Base-by-base conservation (phyloP, 805 yeast species). In the Wickerhamiella cacticola region DNA sequence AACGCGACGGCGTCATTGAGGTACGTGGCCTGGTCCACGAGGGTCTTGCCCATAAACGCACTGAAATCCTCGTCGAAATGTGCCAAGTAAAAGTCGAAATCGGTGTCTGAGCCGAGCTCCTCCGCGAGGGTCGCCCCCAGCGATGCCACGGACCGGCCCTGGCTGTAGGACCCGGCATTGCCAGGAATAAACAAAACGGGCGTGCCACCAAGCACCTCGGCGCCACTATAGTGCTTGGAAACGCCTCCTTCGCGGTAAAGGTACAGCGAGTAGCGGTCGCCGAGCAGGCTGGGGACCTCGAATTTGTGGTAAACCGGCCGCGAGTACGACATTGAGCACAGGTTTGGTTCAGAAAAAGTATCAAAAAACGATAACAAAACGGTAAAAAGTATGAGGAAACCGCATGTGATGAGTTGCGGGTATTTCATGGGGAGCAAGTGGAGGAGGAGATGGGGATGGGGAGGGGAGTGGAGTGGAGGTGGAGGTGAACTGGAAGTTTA, bases 111-210 rank as follows among this genome's bases (percentile, higher is more conserved):
- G 25, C 29, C 45, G 46, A 59, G 62, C 2, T 72, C 72, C 53
- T 67, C 72, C 55, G 68, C 80, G 3, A 74, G 55, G 36, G 71
- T 70, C 1, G 95, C 73, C 21, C 83, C 68, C 54, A 81, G 82
- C 1, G 96, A 79, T 0, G 96, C 97, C n/a, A 89, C 74, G 1
- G 96, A 84, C 46, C 98, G 69, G 8, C 76, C 94, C 63, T 92
- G 99, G 54, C 78, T 75, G 62, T 77, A 87, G 49, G 94, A 80
- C 1, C 99, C 99, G 0, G 98, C 98, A 60, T 94, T 92, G 0
- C 99, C 99, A 0, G 98, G 98, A 35, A 94, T 82, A 63, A 92
- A 92, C 13, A 92, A 66, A 1, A 86, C 87, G 0, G 99, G 99
- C 1, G 83, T 73, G 0, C 97, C 97, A 48, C 58, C 59, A 0